A percentile compares a stretch with the other conserved stretches of the same genome.
Conservation (phyloP, 2,329 filamentous ascomycete genomes). For the Xylaria arbuscula region DNA sequence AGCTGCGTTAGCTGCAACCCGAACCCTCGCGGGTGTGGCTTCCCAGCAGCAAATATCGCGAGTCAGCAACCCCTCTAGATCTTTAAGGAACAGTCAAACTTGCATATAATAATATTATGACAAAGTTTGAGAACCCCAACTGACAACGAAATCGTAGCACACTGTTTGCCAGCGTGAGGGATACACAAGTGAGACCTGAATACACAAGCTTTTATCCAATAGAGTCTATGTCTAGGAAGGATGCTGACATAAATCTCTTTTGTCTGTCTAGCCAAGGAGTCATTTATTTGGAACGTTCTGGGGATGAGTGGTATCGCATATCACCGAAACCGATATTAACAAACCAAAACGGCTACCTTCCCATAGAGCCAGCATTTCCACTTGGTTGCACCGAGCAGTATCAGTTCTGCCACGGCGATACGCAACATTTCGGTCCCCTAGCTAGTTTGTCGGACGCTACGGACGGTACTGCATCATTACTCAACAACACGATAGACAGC, state of each 20-base stretch:
- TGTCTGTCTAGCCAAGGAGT: slow-evolving; percentile 26
- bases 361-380: slow-evolving; percentile 28
- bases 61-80: too few species aligned
- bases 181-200: not conserved
- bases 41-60: not conserved
- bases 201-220: slow-evolving; percentile 25
- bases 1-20: not conserved
- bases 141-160: not conserved
- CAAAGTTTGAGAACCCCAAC: too few species aligned
- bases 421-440: slow-evolving; percentile 13
- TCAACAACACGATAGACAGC: slow-evolving; percentile 9
- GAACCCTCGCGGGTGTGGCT: too few species aligned
- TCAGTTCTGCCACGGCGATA: slow-evolving; percentile 30
- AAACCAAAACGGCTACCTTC: not conserved
- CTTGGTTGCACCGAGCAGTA: slow-evolving; percentile 27
- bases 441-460: slow-evolving; percentile 5
- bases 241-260: slow-evolving; percentile 18
- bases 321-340: not conserved
- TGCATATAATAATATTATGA: too few species aligned
- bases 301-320: slow-evolving; percentile 27
- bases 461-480: not conserved
- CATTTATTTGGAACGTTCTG: not conserved
- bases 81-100: too few species aligned
- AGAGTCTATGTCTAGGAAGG: not conserved
- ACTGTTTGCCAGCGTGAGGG: not conserved